Conservation (phyloP, 345 rosid genomes). For the Euphorbia lathyris region DNA sequence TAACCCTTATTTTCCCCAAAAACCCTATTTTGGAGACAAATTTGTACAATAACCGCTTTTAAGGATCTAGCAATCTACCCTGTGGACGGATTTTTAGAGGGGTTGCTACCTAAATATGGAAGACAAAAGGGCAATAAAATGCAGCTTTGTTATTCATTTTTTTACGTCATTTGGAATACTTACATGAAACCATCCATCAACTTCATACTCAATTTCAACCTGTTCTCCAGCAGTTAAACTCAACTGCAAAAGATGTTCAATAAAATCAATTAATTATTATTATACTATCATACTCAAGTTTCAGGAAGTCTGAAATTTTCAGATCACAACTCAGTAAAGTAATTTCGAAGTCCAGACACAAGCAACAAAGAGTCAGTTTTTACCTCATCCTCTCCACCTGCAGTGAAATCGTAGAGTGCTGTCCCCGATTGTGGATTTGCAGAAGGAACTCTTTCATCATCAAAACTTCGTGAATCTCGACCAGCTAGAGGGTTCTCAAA, state of each 20-base stretch:
- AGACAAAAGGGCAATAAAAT: neutral
- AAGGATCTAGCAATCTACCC: too few relatives aligned
- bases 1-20: too few relatives aligned
- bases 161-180: slow-evolving; percentile 26
- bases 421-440: slow-evolving; percentile 63
- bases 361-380: slow-evolving; percentile 9
- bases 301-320: neutral
- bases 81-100: too few relatives aligned
- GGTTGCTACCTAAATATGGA: neutral
- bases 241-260: slow-evolving; percentile 56
- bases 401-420: slow-evolving; percentile 93
- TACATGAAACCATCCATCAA: slow-evolving; percentile 98
- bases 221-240: slow-evolving; percentile 92
- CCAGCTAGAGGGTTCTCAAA: slow-evolving; percentile 76
- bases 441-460: slow-evolving; percentile 57
- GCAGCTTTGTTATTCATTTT: neutral
- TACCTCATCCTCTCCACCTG: slow-evolving; percentile 99
- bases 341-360: slow-evolving; percentile 12
- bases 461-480: slow-evolving; percentile 59
- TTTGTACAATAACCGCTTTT: too few relatives aligned
- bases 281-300: neutral
- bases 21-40: too few relatives aligned
- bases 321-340: neutral
- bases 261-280: neutral
- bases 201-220: slow-evolving; percentile 91